Percentiles rank a stretch among this genome's conserved stretches.
phyloP scores from a whole-genome alignment of 306 rosid genomes.

The Crataegus laevigata region DNA sequence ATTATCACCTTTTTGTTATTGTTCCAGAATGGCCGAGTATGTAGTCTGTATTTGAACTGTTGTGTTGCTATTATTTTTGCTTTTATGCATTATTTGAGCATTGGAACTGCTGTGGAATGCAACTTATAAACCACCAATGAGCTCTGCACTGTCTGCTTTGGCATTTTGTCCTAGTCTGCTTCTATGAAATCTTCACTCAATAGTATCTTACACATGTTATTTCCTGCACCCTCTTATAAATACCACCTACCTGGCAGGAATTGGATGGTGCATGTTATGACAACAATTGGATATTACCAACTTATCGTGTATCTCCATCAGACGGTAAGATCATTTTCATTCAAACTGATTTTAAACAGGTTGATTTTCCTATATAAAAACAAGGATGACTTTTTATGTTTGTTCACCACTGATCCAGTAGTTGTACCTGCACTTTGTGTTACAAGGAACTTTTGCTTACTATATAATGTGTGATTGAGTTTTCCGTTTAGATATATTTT shows the following conservation, averaged over 20 bases:
- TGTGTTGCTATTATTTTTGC: too few species aligned
- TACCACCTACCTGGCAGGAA: slow-evolving; percentile 27
- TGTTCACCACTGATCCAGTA: background rate
- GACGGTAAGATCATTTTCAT: slow-evolving; percentile 32
- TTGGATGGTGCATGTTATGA: slow-evolving; percentile 30
- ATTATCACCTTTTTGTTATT: background rate
- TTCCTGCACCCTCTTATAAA: background rate
- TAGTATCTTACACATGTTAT: background rate
- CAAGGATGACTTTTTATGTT: background rate
- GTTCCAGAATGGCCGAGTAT: background rate
- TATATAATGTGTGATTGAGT: background rate
- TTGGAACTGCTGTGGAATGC: background rate
- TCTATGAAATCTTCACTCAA: background rate
- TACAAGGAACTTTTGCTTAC: background rate
- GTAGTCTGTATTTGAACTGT: too few species aligned
- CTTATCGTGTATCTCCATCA: slow-evolving; percentile 27
- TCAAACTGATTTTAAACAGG: slow-evolving; percentile 1
- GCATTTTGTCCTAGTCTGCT: background rate
- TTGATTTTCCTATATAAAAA: background rate
- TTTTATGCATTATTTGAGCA: background rate
- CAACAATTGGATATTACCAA: slow-evolving; percentile 49
- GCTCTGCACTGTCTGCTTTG: background rate
- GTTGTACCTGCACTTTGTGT: background rate
- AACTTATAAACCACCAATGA: background rate
- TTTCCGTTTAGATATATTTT: background rate